Evolutionary conservation across 257 asterid species (phyloP), one percentile per base, ranked within the genome.

Genomic region (Osmanthus fragrans): DNA sequence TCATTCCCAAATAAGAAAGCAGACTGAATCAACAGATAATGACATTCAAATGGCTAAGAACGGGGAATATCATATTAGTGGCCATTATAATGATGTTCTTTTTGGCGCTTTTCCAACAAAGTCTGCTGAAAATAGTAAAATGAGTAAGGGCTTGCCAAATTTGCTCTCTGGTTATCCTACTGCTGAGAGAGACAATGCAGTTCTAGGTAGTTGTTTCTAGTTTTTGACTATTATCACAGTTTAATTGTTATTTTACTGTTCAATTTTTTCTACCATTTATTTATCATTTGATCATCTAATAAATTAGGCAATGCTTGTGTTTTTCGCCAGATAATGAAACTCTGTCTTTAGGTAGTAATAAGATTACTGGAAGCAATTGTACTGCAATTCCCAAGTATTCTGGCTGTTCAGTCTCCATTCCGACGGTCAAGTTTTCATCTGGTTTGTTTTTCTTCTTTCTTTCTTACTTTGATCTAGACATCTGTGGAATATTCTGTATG

Each of bases 371-470:
- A 72, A 27, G 29, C 64, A 77, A 54, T 11, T 15, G 4, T 47
- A 73, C 66, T 47, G 68, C 25, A 65, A 77, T 54, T 40, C 40
- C 23, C 75, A 47, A 64, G 42, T 21, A 7, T 32, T 32, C 9
- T 69, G 77, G 47, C 58, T 64, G 70, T 79, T 9, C 82, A 51
- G 30, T 70, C 79, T 30, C 73, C 77, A 71, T 75, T 60, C 40
- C 76, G 49, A 42, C 54, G 72, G 51, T 33, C 13, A 73, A 73
- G 58, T 39, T 49, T 30, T 70, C 63, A 71, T 66, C 3, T 74
- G 86, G 86, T 86, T 73, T 73, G 80, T 73, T 18, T 76, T 73
- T 56, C 64, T 69, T 51, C 79, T 63, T 51, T 71, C 15, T 39
- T 30, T 16, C 70, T 7, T 42, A 2, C 18, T 47, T 47, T 47